phyloP scores from a whole-genome alignment of 345 rosid genomes.

The Citrus sp. region DNA sequence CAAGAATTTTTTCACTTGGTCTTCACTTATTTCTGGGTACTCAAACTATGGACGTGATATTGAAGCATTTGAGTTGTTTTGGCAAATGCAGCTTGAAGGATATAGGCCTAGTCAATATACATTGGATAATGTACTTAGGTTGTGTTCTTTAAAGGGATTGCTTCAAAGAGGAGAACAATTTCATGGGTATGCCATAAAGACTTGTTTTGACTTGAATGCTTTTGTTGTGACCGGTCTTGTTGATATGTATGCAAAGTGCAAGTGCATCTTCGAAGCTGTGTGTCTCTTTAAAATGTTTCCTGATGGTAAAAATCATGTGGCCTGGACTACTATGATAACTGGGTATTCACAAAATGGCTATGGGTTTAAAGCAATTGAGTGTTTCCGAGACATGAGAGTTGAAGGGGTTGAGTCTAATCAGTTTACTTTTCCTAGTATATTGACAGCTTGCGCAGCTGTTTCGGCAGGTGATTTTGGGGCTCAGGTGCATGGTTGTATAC shows the following conservation, averaged over 20 bases:
- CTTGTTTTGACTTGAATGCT: conserved; percentile 45
- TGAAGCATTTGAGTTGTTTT: conserved; percentile 62
- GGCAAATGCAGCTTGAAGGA: conserved; percentile 70
- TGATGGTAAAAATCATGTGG: conserved; percentile 47
- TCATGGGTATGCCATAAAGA: conserved; percentile 64
- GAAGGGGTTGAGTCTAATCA: conserved; percentile 65
- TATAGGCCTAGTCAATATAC: conserved; percentile 53
- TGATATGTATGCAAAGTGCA: conserved; percentile 76
- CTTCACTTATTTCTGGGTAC: conserved; percentile 76
- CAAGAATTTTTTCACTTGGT: conserved; percentile 74
- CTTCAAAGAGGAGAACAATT: conserved; percentile 63
- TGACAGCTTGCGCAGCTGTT: conserved; percentile 66
- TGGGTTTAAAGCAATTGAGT: conserved; percentile 53
- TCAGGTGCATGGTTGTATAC: conserved; percentile 69
- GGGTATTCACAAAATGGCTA: conserved; percentile 66
- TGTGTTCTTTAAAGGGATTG: conserved; percentile 44
- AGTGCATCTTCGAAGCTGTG: conserved; percentile 66
- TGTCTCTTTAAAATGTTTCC: conserved; percentile 42
- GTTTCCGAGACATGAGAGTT: conserved; percentile 54
- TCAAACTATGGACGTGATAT: conserved; percentile 40
- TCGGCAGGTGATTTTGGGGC: conserved; percentile 48
- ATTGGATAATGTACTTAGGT: conserved; percentile 63
- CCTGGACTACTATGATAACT: conserved; percentile 89
- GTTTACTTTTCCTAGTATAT: conserved; percentile 72
- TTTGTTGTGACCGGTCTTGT: conserved; percentile 75